These are phyloP conservation scores for Penicillium thymicola DNA, from an alignment of 2,329 filamentous ascomycete genomes.

Conservation along the genomic window DNA sequence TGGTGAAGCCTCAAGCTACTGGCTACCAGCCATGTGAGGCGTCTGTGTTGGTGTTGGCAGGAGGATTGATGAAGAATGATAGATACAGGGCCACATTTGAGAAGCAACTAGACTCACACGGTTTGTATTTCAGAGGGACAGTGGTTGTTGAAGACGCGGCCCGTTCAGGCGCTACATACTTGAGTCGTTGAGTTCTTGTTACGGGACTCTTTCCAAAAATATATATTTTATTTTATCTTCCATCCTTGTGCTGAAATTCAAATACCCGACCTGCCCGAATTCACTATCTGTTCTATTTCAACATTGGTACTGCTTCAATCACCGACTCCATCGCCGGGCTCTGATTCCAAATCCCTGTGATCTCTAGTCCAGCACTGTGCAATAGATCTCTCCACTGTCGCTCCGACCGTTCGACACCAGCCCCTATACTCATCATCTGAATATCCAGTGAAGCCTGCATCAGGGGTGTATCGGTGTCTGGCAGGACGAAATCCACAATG, in stretches of 20 bases:
- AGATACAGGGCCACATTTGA: slow-evolving; percentile 12
- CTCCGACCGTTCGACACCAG: slow-evolving; percentile 34
- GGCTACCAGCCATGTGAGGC: slow-evolving; percentile 6
- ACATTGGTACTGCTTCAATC: slow-evolving; percentile 26
- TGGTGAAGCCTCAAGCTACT: slow-evolving; percentile 11
- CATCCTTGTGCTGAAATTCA: no score
- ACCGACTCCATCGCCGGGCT: slow-evolving; percentile 30
- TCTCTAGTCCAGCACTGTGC: slow-evolving; percentile 27
- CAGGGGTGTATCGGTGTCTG: slow-evolving; percentile 28
- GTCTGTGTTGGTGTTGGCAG: slow-evolving; percentile 19
- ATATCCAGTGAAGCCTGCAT: slow-evolving; percentile 34
- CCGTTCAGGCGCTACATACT: slow-evolving; percentile 2
- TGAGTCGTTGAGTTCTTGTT: background rate
- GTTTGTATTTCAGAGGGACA: slow-evolving; percentile 5
- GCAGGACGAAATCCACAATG: slow-evolving; percentile 37
- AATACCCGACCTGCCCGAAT: background rate
- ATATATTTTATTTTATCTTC: background rate
- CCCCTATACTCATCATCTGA: slow-evolving; percentile 39
- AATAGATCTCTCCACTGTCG: slow-evolving; percentile 33
- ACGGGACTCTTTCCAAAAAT: background rate
- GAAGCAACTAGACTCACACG: slow-evolving; percentile 2
- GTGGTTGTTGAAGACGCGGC: slow-evolving; percentile 17
- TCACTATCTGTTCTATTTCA: background rate
- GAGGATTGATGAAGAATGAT: slow-evolving; percentile 20
- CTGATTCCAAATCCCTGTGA: slow-evolving; percentile 28